phyloP scores from a whole-genome alignment of 352 stramenopile genomes.

The Pythium aristosporum region DNA sequence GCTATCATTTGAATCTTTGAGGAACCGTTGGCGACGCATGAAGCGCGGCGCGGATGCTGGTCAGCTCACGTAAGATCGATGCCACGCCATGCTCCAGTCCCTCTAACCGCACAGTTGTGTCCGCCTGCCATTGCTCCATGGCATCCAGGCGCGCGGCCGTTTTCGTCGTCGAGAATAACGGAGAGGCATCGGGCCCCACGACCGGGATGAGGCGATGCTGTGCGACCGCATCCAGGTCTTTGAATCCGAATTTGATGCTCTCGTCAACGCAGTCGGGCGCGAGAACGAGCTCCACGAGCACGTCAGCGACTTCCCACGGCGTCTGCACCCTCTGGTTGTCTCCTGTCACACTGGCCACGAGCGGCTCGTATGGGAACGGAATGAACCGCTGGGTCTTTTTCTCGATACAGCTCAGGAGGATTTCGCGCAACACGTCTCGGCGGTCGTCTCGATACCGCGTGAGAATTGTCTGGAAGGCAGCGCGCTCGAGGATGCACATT shows the following conservation, averaged over 20 bases:
- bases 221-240: slow-evolving; percentile 18
- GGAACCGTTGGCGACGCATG: neutral
- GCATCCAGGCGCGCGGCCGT: neutral
- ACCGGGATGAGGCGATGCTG: slow-evolving; percentile 14
- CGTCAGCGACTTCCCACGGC: slow-evolving; percentile 18
- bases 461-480: slow-evolving; percentile 23
- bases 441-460: slow-evolving; percentile 28
- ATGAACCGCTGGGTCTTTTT: slow-evolving; percentile 17
- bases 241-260: slow-evolving; percentile 23
- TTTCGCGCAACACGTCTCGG: slow-evolving; percentile 19
- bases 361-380: slow-evolving; percentile 25
- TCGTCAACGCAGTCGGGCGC: slow-evolving; percentile 16
- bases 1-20: neutral
- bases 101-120: slow-evolving; percentile 3
- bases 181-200: neutral
- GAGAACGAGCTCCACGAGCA: slow-evolving; percentile 19
- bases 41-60: neutral
- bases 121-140: slow-evolving; percentile 17
- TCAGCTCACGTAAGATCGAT: slow-evolving; percentile 9
- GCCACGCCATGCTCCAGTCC: slow-evolving; percentile 11
- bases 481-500: slow-evolving; percentile 24
- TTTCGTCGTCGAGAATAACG: neutral
- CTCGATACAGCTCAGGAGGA: slow-evolving; percentile 23
- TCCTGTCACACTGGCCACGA: neutral
- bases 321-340: slow-evolving; percentile 1